phyloP scores from a whole-genome alignment of 139 green algal species.

The Closterium sp. region DNA sequence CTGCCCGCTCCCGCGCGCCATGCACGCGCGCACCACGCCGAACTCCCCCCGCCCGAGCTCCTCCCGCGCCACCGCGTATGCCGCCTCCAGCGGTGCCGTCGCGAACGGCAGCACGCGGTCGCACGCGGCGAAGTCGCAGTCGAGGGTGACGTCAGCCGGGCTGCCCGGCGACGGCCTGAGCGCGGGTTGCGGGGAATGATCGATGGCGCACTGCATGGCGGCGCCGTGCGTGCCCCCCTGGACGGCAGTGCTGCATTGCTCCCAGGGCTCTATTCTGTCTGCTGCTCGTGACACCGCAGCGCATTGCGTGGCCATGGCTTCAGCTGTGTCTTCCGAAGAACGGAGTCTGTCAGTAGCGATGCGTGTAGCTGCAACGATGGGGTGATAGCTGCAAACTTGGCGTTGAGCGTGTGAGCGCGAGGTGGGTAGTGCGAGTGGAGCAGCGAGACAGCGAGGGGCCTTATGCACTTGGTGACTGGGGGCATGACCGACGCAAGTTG shows the following conservation, averaged over 20 bases:
- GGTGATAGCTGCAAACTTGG: background rate
- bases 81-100: background rate
- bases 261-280: background rate
- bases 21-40: background rate
- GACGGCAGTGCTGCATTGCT: background rate
- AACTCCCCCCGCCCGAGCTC: constrained; percentile 35
- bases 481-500: background rate
- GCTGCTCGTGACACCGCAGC: too few relatives aligned
- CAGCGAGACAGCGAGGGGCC: too few relatives aligned
- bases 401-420: background rate
- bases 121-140: background rate
- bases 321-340: background rate
- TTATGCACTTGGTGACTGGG: background rate
- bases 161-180: background rate
- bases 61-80: constrained; percentile 3
- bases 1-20: constrained; percentile 49
- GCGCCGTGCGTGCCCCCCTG: background rate
- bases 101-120: background rate
- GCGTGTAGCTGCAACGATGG: too few relatives aligned
- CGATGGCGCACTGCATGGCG: background rate
- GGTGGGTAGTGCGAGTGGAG: background rate
- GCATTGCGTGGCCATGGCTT: background rate
- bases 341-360: too few relatives aligned
- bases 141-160: background rate
- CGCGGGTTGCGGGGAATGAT: background rate